phyloP scores from a whole-genome alignment of 2,329 filamentous ascomycete genomes.

The Phialophora verrucosa region DNA sequence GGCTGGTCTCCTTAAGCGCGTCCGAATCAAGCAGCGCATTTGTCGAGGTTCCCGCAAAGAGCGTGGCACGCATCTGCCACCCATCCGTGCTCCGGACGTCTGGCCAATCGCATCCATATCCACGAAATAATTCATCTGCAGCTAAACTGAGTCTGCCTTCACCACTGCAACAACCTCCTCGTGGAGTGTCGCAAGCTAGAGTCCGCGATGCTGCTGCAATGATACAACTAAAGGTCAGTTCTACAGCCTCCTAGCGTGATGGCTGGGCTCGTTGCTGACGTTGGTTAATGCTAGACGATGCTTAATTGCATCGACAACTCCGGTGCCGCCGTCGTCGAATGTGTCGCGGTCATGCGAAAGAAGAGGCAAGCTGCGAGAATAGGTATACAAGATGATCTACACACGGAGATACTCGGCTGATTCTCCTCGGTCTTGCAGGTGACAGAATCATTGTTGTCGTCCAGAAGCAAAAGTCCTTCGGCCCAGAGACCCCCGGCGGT shows the following conservation, averaged over 20 bases:
- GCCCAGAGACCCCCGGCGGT: constrained; percentile 65
- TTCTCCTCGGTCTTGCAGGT: constrained; percentile 58
- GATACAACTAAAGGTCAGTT: constrained; percentile 81
- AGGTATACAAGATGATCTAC: constrained; percentile 65
- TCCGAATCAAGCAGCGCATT: background rate
- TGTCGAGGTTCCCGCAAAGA: constrained; percentile 2
- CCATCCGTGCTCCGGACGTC: background rate
- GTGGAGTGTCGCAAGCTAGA: background rate
- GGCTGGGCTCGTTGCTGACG: constrained; percentile 1
- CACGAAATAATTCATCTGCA: constrained; percentile 17
- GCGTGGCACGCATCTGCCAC: constrained; percentile 14
- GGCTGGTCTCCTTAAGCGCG: constrained; percentile 9
- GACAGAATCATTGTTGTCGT: constrained; percentile 97
- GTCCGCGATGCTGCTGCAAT: constrained; percentile 63
- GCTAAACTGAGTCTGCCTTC: constrained; percentile 14
- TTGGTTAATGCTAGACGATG: constrained; percentile 71
- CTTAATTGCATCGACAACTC: constrained; percentile 99
- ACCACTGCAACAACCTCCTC: constrained; percentile 3
- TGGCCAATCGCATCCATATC: constrained; percentile 13
- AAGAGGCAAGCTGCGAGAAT: constrained; percentile 81
- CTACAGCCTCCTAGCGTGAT: background rate
- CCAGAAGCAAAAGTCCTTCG: constrained; percentile 87
- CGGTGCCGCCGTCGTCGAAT: constrained; percentile 95
- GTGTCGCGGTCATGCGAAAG: constrained; percentile 88
- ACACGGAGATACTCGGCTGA: background rate